Evolutionary conservation across 148 eudicot genomes (phyloP), one percentile per base, ranked within the genome.

Genomic region (Polygonum aviculare): DNA sequence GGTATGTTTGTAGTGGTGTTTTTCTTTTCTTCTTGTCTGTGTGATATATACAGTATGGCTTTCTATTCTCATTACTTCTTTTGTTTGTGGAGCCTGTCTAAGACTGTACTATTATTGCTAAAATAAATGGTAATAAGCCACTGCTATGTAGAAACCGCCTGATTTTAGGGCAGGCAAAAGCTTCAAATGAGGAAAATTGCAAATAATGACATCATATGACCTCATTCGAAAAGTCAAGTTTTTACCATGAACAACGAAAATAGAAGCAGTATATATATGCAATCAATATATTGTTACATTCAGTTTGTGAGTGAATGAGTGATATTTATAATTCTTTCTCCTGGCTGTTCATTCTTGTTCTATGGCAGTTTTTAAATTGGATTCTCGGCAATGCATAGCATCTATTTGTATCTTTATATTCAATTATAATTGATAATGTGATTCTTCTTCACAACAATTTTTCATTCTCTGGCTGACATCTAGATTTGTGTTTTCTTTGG

Each of bases 1-100:
- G 88, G 99, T 95, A 88, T 78, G 79, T 12, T 45, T 2, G 11
- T 33, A 18, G 39, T 44, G 49, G 44, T 18, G 10, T n/a, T 35
- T 5, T 51, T 10, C 31, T 74, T 39, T 63, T 75, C 31, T 26
- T 26, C 31, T 26, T 26, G 31, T 33, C 9, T 14, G 18, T 72
- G 75, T 44, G 9, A 72, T 72, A 44, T 72, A 18, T 69, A n/a
- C n/a, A n/a, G n/a, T n/a, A 22, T 22, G 63, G 21, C 47, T 44
- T 57, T 21, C 33, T 63, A 2, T 8, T 31, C 4, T 3, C 19
- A 2, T 15, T 21, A 7, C 12, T 63, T 21, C 9, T 8, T 50
- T n/a, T 0, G n/a, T 16, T 50, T 12, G 55, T 50, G 16, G 3
- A 50, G 16, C 16, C 4, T 50, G 54, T 50, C 54, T 50, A 50